phyloP scores from a whole-genome alignment of 441 rosid genomes.

The Erodium moschatum region DNA sequence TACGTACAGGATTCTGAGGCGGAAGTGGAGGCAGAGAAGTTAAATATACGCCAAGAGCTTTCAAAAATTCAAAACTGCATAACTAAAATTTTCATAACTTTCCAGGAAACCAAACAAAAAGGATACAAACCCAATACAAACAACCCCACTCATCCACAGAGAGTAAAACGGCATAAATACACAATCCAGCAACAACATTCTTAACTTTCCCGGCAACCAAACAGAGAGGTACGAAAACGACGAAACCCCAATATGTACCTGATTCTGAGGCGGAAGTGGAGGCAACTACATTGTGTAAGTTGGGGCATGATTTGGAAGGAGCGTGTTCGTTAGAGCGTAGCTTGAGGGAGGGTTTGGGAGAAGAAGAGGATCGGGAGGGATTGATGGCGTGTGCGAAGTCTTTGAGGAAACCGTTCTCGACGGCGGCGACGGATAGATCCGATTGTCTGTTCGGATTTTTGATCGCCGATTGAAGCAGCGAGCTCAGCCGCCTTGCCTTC shows the following conservation, averaged over 20 bases:
- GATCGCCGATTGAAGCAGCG: neutral
- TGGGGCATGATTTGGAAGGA: neutral
- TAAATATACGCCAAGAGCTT: too few species aligned
- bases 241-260: neutral
- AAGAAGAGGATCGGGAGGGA: too few species aligned
- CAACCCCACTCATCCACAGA: too few species aligned
- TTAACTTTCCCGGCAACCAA: neutral
- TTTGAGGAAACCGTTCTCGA: neutral
- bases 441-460: neutral
- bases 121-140: too few species aligned
- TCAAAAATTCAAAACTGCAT: too few species aligned
- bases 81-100: too few species aligned
- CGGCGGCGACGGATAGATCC: neutral
- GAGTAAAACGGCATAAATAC: too few species aligned
- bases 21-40: too few species aligned
- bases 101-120: too few species aligned
- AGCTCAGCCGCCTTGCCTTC: neutral
- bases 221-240: neutral
- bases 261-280: neutral
- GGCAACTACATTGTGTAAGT: neutral
- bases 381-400: neutral
- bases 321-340: neutral
- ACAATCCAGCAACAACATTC: too few species aligned
- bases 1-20: too few species aligned
- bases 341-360: too few species aligned